Percentiles rank a stretch among this genome's conserved stretches.
Evolutionary conservation across 495 filamentous ascomycete genomes (phyloP).

Genomic region (Trypethelium eluteriae): DNA sequence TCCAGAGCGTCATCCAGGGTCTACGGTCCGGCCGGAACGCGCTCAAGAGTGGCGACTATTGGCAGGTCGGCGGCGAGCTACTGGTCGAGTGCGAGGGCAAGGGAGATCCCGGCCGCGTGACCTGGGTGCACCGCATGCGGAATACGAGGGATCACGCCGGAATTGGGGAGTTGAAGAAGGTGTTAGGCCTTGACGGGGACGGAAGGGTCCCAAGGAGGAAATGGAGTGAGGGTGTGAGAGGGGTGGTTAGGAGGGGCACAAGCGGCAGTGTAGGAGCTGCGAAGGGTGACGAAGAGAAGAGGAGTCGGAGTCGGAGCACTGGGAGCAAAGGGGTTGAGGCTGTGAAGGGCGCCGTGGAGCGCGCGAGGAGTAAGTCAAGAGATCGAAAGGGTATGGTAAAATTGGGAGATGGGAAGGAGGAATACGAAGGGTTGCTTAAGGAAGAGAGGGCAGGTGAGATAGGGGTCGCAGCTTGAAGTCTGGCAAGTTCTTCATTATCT

Average conservation of each 20-base stretch:
- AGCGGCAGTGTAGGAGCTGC: not conserved
- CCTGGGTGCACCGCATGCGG: slow-evolving; percentile 80
- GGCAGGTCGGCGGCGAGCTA: slow-evolving; percentile 79
- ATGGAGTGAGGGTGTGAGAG: slow-evolving; percentile 5
- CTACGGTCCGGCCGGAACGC: slow-evolving; percentile 49
- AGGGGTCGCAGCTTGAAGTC: not conserved
- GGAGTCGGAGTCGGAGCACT: not conserved
- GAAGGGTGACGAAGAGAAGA: not conserved
- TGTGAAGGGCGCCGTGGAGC: not conserved
- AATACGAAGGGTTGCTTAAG: not conserved
- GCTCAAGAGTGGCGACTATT: slow-evolving; percentile 58
- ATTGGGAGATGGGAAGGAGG: slow-evolving; percentile 4
- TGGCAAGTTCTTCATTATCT: not conserved
- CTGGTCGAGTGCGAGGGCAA: slow-evolving; percentile 59
- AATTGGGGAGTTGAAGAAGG: slow-evolving; percentile 52
- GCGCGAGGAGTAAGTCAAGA: slow-evolving; percentile 10
- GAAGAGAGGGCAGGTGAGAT: not conserved
- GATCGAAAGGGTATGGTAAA: slow-evolving; percentile 6
- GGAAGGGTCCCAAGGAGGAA: not conserved
- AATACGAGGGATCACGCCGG: slow-evolving; percentile 73
- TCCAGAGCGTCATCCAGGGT: slow-evolving; percentile 49
- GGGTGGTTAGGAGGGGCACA: not conserved
- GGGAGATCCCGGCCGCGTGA: slow-evolving; percentile 33
- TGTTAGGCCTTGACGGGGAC: slow-evolving; percentile 49
- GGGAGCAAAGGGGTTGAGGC: not conserved